Evolutionary conservation across 1,284 basidiomycete species (phyloP).

Genomic region (Takashimella tepidaria): DNA sequence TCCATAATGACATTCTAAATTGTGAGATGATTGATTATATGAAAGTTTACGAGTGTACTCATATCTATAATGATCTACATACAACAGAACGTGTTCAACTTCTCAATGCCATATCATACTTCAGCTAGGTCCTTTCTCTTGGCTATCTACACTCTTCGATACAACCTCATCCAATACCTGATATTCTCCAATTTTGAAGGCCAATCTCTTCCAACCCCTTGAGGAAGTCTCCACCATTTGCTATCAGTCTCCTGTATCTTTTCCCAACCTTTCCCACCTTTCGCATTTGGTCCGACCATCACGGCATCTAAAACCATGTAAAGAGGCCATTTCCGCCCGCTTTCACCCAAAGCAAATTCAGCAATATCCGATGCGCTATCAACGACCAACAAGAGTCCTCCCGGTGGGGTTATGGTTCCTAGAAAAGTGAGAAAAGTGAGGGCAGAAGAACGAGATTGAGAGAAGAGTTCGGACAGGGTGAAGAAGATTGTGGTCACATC

Average conservation of each 20-base stretch:
- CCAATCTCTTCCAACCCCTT: constrained; percentile 39
- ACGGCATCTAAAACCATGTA: constrained; percentile 40
- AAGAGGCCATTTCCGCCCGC: constrained; percentile 40
- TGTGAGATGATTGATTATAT: too few relatives aligned
- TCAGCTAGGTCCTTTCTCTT: too few relatives aligned
- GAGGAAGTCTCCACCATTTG: constrained; percentile 44
- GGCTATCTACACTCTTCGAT: constrained; percentile 28
- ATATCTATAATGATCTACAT: too few relatives aligned
- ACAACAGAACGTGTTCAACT: too few relatives aligned
- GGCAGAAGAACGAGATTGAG: constrained; percentile 45
- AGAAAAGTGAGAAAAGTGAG: constrained; percentile 42
- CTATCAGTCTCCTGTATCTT: constrained; percentile 38
- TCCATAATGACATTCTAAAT: too few relatives aligned
- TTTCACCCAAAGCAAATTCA: constrained; percentile 33
- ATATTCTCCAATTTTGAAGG: constrained; percentile 49
- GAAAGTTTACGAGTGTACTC: too few relatives aligned
- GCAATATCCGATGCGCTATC: constrained; percentile 46
- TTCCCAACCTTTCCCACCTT: constrained; percentile 27
- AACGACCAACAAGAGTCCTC: constrained; percentile 47
- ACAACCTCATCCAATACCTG: constrained; percentile 47
- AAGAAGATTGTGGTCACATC: constrained; percentile 47
- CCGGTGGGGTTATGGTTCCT: constrained; percentile 35
- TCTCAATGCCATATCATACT: too few relatives aligned
- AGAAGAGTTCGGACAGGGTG: constrained; percentile 49
- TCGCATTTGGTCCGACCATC: constrained; percentile 10